phyloP scores from a whole-genome alignment of 495 filamentous ascomycete species.

The Penicillium paradoxum region DNA sequence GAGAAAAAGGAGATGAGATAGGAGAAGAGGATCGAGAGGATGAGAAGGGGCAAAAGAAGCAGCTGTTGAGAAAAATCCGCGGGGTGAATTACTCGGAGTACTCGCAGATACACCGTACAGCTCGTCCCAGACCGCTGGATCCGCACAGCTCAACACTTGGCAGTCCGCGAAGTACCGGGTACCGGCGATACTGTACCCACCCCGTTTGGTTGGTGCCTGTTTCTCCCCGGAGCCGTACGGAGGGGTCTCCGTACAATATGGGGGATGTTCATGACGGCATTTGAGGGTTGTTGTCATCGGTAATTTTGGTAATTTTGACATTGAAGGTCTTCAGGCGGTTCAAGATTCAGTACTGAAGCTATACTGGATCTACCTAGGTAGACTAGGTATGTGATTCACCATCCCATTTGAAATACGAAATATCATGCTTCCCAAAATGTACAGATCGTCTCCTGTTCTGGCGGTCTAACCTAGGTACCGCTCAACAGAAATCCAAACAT shows the following conservation, averaged over 20 bases:
- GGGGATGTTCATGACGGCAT: not conserved
- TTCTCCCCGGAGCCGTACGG: not conserved
- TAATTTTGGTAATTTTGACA: not conserved
- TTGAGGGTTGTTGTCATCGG: not conserved
- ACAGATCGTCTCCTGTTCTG: too few relatives aligned
- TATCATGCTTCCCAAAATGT: too few relatives aligned
- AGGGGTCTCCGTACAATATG: not conserved
- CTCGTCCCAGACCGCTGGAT: slow-evolving; percentile 18
- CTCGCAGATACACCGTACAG: slow-evolving; percentile 33
- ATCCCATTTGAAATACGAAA: too few relatives aligned
- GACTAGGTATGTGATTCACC: too few relatives aligned
- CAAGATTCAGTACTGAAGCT: not conserved
- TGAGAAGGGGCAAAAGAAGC: slow-evolving; percentile 18
- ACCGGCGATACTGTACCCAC: slow-evolving; percentile 16
- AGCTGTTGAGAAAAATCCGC: slow-evolving; percentile 25
- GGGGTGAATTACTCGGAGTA: slow-evolving; percentile 21
- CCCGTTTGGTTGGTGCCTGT: not conserved
- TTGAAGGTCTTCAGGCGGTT: not conserved
- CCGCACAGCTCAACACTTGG: slow-evolving; percentile 22
- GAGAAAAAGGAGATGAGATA: slow-evolving; percentile 17
- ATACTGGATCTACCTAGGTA: not conserved
- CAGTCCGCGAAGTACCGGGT: slow-evolving; percentile 29
- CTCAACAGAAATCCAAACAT: too few relatives aligned
- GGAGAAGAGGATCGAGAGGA: slow-evolving; percentile 8
- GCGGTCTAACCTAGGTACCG: too few relatives aligned